Conservation (phyloP, 805 yeast genomes). For the Lachancea thermotolerans region DNA sequence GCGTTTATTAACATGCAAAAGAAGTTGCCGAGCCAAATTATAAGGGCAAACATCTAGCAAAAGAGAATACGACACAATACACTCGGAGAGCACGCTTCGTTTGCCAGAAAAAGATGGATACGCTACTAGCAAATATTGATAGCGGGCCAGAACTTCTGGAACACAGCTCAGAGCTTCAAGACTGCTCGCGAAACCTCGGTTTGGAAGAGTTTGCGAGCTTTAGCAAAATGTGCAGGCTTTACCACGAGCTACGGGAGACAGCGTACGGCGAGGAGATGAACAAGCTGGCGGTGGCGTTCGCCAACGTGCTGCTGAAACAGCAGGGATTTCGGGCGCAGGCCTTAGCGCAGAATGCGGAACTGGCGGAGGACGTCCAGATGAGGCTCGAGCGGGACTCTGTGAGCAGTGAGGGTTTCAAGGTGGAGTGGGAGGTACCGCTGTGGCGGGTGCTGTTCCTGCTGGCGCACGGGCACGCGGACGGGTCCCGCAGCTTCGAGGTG, state of each 20-base stretch:
- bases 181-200: conserved; percentile 3
- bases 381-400: conserved; percentile 4
- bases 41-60: not conserved
- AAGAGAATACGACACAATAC: not conserved
- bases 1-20: not conserved
- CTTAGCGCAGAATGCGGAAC: not conserved
- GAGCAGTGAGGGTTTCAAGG: not conserved
- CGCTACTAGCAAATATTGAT: not conserved
- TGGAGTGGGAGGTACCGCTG: conserved; percentile 4
- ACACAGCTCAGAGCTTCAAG: not conserved
- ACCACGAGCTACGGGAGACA: conserved; percentile 2
- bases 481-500: not conserved
- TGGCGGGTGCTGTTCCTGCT: conserved; percentile 11
- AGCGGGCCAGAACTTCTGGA: conserved; percentile 1
- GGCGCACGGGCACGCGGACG: conserved; percentile 4
- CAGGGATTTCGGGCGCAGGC: conserved; percentile 2
- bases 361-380: conserved; percentile 5
- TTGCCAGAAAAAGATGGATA: conserved; percentile 2
- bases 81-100: too few relatives aligned
- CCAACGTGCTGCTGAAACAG: conserved; percentile 9
- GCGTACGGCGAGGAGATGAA: not conserved
- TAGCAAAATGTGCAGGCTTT: conserved; percentile 2
- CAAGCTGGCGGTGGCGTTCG: conserved; percentile 5
- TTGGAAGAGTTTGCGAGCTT: not conserved
- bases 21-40: not conserved